Base-by-base conservation (phyloP, 768 basidiomycete genomes). In the Russula sp. region DNA sequence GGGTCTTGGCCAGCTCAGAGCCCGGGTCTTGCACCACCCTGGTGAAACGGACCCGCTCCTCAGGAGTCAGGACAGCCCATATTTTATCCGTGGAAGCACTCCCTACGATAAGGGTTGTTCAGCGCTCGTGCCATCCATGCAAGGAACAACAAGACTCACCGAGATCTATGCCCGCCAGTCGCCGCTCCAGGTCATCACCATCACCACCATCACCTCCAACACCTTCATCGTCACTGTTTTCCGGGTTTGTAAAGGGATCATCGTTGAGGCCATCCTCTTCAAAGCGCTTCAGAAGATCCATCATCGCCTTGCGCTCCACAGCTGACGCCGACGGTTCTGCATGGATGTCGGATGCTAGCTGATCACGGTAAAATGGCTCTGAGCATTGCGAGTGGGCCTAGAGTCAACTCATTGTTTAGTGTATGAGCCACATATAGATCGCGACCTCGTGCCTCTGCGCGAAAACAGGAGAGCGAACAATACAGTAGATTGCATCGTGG, bases 401-500 rank as follows among this genome's bases (percentile, higher is more conserved):
- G 49, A 42, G 32, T n/a, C 44, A 40, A 40, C 3, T 13, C 9
- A 20, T 49, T 4, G 11, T 20, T 58, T 49, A 36, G 18, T 24
- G 26, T 16, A 38, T 2, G 24, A 44, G 11, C 5, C 3, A 6
- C 6, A 40, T 38, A 13, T 20, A 48, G 42, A 11, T 30, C 8
- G n/a, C 1, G 8, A 18, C 46, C 36, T n/a, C 59, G 20, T 67
- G 38, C 65, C 62, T 58, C 24, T 13, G 88, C 87, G 50, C 87
- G 84, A 76, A 91, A 94, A 75, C 92, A 94, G 13, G 78, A 76
- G 34, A 93, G 73, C 30, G 89, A 89, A 75, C 92, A 94, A 70
- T 94, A 94, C 0, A 82, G 81, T 30, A 88, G 76, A 70, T 93
- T 93, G 76, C 92, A 94, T 36, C 79, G 79, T 26, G 92, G 88